Percentiles rank a stretch among this genome's conserved stretches.
Conservation (phyloP, 177 flowering plant genomes). For the Tripterygium wilfordii region DNA sequence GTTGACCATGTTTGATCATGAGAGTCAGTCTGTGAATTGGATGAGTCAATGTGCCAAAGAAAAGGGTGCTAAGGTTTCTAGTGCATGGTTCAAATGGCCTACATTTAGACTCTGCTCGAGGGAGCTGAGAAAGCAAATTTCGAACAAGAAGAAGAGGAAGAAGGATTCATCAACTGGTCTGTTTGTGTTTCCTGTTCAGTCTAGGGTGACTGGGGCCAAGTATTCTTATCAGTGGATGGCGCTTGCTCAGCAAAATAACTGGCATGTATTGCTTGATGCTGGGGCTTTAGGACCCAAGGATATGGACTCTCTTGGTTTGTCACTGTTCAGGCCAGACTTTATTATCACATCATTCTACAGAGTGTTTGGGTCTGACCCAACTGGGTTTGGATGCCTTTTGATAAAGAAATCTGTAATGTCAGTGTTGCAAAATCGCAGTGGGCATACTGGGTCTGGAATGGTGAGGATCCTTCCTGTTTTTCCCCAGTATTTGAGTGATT, state of each 20-base stretch:
- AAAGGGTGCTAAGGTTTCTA: slow-evolving; percentile 53
- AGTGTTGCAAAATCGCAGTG: slow-evolving; percentile 44
- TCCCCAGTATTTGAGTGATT: slow-evolving; percentile 56
- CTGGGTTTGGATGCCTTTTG: slow-evolving; percentile 69
- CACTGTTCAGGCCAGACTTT: slow-evolving; percentile 66
- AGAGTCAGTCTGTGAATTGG: slow-evolving; percentile 69
- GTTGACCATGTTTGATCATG: slow-evolving; percentile 72
- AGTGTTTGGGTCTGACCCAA: slow-evolving; percentile 64
- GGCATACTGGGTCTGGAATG: slow-evolving; percentile 56
- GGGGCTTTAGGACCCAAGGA: slow-evolving; percentile 75
- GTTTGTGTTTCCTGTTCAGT: slow-evolving; percentile 73
- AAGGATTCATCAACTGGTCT: slow-evolving; percentile 60
- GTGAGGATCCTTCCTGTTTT: slow-evolving; percentile 59
- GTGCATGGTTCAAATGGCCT: slow-evolving; percentile 68
- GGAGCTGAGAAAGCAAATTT: slow-evolving; percentile 52
- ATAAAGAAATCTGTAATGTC: slow-evolving; percentile 63
- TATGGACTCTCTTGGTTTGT: slow-evolving; percentile 73
- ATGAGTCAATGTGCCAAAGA: slow-evolving; percentile 68
- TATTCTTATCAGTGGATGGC: slow-evolving; percentile 86
- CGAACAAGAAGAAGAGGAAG: slow-evolving; percentile 52
- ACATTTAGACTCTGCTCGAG: slow-evolving; percentile 52
- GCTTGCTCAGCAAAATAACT: slow-evolving; percentile 65
- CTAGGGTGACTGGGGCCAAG: slow-evolving; percentile 70
- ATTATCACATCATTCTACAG: slow-evolving; percentile 64
- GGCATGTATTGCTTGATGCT: slow-evolving; percentile 79